Evolutionary conservation across 176 grass and related monocot species (phyloP).

Genomic region (Pontederia paniculata): DNA sequence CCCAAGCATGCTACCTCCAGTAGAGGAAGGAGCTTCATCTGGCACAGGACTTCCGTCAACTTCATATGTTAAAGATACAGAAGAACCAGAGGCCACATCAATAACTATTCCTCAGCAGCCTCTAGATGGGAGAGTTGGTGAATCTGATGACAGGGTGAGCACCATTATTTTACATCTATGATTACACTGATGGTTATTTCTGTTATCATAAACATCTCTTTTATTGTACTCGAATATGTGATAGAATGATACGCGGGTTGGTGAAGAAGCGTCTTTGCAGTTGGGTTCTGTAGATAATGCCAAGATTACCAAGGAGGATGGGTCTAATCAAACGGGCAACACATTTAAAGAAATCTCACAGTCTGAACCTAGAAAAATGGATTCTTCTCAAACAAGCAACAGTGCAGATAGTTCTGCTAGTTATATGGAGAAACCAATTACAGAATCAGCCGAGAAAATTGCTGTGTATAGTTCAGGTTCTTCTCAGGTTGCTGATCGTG

Average conservation of each 20-base stretch:
- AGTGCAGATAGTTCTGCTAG: constrained; percentile 2
- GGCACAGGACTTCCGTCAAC: constrained; percentile 30
- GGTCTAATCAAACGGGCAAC: constrained; percentile 18
- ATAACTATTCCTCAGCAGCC: constrained; percentile 29
- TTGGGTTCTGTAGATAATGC: constrained; percentile 23
- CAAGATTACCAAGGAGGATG: constrained; percentile 25
- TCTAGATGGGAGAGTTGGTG: constrained; percentile 19
- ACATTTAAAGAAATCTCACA: constrained; percentile 11
- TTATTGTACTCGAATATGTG: constrained; percentile 19
- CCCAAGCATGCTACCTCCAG: constrained; percentile 3
- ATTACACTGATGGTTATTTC: background rate
- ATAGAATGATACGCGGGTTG: constrained; percentile 30
- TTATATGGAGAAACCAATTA: constrained; percentile 14
- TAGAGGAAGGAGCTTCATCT: constrained; percentile 24
- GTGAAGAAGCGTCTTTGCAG: constrained; percentile 25
- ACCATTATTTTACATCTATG: constrained; percentile 6
- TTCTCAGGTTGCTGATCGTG: constrained; percentile 16
- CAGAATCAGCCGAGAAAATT: constrained; percentile 13
- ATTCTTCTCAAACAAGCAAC: constrained; percentile 21
- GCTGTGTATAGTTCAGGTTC: constrained; percentile 18
- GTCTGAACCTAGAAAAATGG: constrained; percentile 11
- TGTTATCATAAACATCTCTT: constrained; percentile 3
- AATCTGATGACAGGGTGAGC: constrained; percentile 32
- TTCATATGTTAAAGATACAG: constrained; percentile 37
- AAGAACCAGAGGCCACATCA: constrained; percentile 16